Evolutionary conservation across 768 basidiomycete species (phyloP), one percentile per base, ranked within the genome.

Genomic region (Postia placenta): DNA sequence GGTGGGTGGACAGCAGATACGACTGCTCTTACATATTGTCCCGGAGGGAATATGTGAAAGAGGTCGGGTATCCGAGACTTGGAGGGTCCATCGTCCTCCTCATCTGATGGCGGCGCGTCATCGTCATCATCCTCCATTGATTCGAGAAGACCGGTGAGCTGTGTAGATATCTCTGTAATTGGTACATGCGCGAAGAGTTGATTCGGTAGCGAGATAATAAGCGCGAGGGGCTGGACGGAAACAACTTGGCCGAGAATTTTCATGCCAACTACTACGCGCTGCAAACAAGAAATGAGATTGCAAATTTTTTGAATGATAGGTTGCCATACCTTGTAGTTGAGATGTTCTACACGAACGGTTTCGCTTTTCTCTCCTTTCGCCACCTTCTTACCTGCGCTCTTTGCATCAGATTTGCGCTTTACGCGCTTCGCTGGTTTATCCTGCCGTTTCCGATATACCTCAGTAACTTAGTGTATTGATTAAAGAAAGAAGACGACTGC

Each of bases 111-210:
- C 22, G 70, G 66, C 11, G 68, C 73, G 4, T 65, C 62, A 17
- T 69, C 72, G 26, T 76, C 74, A 2, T 70, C 75, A 35, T 69
- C 72, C 44, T 75, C 81, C 54, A 77, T 74, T 26, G 74, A 72
- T 61, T 90, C 87, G 24, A 98, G 74, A 17, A 77, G 70, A 24
- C 67, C 57, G 6, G 92, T 97, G 50, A 92, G 74, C 60, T 88
- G 84, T 26, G 78, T 67, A 12, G 92, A 89, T 50, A 98, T 78
- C 65, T 93, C 85, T 35, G 94, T 98, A 55, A 99, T 91, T 20
- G 95, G 94, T 27, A 98, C 76, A 67, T 99, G 92, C 7, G 80
- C 96, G 56, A 89, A 79, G 33, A 99, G 81, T 67, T 97, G 94
- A 59, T 94, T 90, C 15, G 96, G 95, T n/a, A 99, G 75, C 15